Evolutionary conservation across 495 filamentous ascomycete genomes (phyloP).

Genomic region (Hyaloscypha variabilis): DNA sequence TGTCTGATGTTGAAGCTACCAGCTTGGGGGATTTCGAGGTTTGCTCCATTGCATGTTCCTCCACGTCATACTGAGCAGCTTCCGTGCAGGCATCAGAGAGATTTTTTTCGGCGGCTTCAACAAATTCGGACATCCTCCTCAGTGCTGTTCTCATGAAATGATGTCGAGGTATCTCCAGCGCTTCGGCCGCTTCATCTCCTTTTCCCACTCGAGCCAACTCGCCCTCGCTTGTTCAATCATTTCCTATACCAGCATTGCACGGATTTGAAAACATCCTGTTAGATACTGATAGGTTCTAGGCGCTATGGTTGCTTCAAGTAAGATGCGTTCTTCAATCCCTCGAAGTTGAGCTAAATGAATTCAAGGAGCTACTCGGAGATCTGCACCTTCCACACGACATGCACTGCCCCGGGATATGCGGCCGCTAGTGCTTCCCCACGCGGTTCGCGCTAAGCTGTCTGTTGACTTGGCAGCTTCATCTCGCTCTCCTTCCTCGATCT

Average conservation of each 20-base stretch:
- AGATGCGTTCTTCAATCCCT: too few relatives aligned
- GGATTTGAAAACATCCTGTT: too few relatives aligned
- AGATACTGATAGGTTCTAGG: too few relatives aligned
- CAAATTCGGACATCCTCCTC: not conserved
- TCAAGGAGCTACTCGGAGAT: not conserved
- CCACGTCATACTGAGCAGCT: not conserved
- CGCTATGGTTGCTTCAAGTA: not conserved
- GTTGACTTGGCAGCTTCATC: not conserved
- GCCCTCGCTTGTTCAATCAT: too few relatives aligned
- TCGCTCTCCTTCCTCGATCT: not conserved
- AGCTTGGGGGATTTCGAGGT: conserved; percentile 35
- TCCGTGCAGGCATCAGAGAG: not conserved
- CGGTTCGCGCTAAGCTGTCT: not conserved
- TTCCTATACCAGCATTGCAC: too few relatives aligned
- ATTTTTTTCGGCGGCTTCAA: not conserved
- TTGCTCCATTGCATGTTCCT: not conserved
- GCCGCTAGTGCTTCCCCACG: not conserved
- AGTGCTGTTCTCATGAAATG: too few relatives aligned
- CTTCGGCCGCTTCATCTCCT: too few relatives aligned
- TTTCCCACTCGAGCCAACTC: too few relatives aligned
- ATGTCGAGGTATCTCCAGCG: too few relatives aligned
- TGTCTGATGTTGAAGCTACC: conserved; percentile 44
- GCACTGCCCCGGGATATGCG: not conserved
- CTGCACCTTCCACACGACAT: not conserved
- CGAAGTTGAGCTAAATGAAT: not conserved